A percentile compares a stretch with the other conserved stretches of the same genome.
These are phyloP conservation scores for Kodamaea kaohsiungensis DNA, from an alignment of 805 yeast species.

Conservation along the genomic window DNA sequence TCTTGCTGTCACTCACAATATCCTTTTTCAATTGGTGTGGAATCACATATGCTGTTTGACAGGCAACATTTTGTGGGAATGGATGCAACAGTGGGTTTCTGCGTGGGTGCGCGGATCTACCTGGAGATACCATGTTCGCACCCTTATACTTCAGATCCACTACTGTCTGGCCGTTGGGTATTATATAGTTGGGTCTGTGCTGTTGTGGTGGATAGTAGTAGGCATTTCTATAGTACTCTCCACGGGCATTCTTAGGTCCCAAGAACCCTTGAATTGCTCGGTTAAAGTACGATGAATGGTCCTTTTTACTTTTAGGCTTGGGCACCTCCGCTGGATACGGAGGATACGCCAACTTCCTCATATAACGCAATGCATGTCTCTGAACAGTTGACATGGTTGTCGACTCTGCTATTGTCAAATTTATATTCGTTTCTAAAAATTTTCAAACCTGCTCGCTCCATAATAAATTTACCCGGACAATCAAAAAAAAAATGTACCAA, in stretches of 20 bases:
- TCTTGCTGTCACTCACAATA: slow-evolving; percentile 59
- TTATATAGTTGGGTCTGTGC: slow-evolving; percentile 72
- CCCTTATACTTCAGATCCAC: slow-evolving; percentile 22
- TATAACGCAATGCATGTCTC: slow-evolving; percentile 19
- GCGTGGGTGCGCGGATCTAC: slow-evolving; percentile 12
- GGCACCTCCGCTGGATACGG: slow-evolving; percentile 35
- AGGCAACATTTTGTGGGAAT: slow-evolving; percentile 73
- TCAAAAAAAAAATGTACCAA: not conserved
- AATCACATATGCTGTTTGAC: slow-evolving; percentile 65
- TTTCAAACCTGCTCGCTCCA: not conserved
- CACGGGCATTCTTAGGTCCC: slow-evolving; percentile 83
- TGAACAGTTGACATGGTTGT: slow-evolving; percentile 1
- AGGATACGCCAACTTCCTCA: slow-evolving; percentile 38
- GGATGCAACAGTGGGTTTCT: slow-evolving; percentile 57
- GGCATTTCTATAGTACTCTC: slow-evolving; percentile 76
- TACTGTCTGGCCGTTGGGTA: slow-evolving; percentile 49
- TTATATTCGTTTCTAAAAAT: not conserved
- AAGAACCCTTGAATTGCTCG: slow-evolving; percentile 70
- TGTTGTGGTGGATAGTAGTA: slow-evolving; percentile 66
- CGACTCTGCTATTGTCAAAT: not conserved
- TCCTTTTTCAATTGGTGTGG: slow-evolving; percentile 58
- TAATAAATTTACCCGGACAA: not conserved
- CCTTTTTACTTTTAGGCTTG: slow-evolving; percentile 35
- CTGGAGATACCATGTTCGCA: not conserved
- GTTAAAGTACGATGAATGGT: slow-evolving; percentile 54